Percentiles rank a stretch among this genome's conserved stretches.
Evolutionary conservation across 345 rosid genomes (phyloP).

Genomic region (Boechera retrofracta): DNA sequence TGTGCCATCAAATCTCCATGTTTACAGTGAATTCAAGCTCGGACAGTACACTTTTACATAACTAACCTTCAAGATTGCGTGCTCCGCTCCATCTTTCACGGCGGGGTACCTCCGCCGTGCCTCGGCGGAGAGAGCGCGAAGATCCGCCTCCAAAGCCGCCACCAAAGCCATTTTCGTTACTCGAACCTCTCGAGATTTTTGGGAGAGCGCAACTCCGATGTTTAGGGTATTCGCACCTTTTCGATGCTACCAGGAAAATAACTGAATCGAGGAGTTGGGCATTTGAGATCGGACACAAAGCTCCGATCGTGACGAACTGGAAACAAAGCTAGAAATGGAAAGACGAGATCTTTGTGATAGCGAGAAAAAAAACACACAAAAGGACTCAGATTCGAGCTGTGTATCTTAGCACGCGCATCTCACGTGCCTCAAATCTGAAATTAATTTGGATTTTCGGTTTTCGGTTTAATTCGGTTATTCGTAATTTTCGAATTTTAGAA

Average conservation of each 20-base stretch:
- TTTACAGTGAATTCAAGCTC: conserved; percentile 29
- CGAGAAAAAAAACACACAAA: background rate
- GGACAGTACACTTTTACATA: conserved; percentile 5
- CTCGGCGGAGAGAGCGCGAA: conserved; percentile 95
- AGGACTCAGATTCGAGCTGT: conserved; percentile 36
- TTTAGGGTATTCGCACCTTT: conserved; percentile 24
- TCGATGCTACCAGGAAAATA: background rate
- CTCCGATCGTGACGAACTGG: conserved; percentile 36
- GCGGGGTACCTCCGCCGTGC: conserved; percentile 96
- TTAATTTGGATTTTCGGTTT: background rate
- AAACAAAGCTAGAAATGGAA: conserved; percentile 5
- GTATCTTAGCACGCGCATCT: conserved; percentile 34
- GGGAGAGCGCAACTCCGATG: conserved; percentile 24
- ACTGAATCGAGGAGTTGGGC: conserved; percentile 11
- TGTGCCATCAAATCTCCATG: conserved; percentile 18
- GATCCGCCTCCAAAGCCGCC: conserved; percentile 96
- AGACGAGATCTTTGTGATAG: conserved; percentile 24
- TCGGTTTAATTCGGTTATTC: too few species aligned
- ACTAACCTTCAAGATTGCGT: conserved; percentile 84
- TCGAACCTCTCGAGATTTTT: conserved; percentile 30
- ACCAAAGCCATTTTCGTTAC: conserved; percentile 75
- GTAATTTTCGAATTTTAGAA: too few species aligned
- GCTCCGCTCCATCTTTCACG: conserved; percentile 94
- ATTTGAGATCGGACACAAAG: conserved; percentile 43
- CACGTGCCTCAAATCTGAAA: conserved; percentile 35